phyloP scores from a whole-genome alignment of 345 rosid species.

The Pistacia atlantica region DNA sequence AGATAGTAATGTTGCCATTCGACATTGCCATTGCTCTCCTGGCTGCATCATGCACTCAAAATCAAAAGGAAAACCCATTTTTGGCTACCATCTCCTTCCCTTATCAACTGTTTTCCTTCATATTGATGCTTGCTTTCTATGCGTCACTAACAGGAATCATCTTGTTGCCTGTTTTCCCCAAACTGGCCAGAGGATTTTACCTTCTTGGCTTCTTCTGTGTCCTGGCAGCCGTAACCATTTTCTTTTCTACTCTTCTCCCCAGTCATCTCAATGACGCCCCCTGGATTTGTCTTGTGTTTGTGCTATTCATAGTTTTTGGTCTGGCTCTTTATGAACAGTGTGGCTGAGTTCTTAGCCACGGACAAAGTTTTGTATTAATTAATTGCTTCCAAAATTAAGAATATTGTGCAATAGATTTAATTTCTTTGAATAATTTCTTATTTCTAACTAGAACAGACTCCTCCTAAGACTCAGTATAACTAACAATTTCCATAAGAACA shows the following conservation, averaged over 20 bases:
- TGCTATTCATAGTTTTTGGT: not conserved
- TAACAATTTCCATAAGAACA: too few relatives aligned
- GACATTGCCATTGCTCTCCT: constrained; percentile 7
- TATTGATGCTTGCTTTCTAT: constrained; percentile 8
- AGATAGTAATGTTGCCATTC: constrained; percentile 9
- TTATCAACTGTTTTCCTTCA: not conserved
- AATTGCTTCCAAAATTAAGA: not conserved
- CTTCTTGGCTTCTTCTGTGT: constrained; percentile 8
- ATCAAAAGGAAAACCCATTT: not conserved
- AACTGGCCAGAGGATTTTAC: not conserved
- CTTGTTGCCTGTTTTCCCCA: not conserved
- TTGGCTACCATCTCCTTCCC: not conserved
- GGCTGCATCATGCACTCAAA: constrained; percentile 2
- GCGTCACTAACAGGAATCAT: constrained; percentile 4
- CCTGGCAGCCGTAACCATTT: constrained; percentile 1
- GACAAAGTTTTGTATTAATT: not conserved
- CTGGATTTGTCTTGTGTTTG: not conserved
- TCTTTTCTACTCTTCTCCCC: constrained; percentile 12
- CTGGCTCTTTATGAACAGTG: constrained; percentile 1
- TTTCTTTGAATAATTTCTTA: too few relatives aligned
- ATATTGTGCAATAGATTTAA: too few relatives aligned
- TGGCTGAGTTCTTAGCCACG: not conserved
- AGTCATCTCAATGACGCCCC: not conserved
- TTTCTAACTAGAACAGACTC: too few relatives aligned
- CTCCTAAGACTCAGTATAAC: too few relatives aligned